Conservation (phyloP, 75 land plant species). For the Sequoiadendron giganteum region DNA sequence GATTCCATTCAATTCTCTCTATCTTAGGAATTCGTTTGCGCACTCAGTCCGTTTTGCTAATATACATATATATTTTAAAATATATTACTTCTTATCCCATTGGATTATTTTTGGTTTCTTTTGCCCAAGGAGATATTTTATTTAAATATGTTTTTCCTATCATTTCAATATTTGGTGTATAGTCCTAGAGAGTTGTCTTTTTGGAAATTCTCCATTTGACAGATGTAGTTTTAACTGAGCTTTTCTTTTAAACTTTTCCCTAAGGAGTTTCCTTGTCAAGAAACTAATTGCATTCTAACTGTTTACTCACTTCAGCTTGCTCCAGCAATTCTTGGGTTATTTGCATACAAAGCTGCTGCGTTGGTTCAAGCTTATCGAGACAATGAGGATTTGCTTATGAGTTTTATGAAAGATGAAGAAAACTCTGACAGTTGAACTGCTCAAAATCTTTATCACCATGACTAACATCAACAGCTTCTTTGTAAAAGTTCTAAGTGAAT, state of each 20-base stretch:
- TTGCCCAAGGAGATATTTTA: neutral
- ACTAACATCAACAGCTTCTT: neutral
- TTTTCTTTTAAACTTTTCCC: neutral
- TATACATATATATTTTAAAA: too few species aligned
- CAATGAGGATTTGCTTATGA: constrained; percentile 69
- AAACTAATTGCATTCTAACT: neutral
- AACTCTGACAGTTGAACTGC: constrained; percentile 14
- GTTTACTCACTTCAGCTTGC: constrained; percentile 49
- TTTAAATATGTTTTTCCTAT: neutral
- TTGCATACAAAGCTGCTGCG: constrained; percentile 96
- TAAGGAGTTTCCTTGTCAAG: neutral
- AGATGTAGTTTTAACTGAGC: neutral
- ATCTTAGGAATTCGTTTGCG: neutral
- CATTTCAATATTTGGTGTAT: neutral
- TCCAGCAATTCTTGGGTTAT: constrained; percentile 90
- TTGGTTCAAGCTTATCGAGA: constrained; percentile 94
- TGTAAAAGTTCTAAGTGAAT: neutral
- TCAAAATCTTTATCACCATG: neutral
- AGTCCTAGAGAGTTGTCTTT: neutral
- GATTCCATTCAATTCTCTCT: neutral
- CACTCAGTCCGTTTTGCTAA: neutral
- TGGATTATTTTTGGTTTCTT: neutral
- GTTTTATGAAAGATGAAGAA: constrained; percentile 52
- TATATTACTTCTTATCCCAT: too few species aligned
- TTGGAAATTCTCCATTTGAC: neutral